Evolutionary conservation across 805 yeast genomes (phyloP), one percentile per base, ranked within the genome.

Genomic region (Saccharomycopsis selenospora): DNA sequence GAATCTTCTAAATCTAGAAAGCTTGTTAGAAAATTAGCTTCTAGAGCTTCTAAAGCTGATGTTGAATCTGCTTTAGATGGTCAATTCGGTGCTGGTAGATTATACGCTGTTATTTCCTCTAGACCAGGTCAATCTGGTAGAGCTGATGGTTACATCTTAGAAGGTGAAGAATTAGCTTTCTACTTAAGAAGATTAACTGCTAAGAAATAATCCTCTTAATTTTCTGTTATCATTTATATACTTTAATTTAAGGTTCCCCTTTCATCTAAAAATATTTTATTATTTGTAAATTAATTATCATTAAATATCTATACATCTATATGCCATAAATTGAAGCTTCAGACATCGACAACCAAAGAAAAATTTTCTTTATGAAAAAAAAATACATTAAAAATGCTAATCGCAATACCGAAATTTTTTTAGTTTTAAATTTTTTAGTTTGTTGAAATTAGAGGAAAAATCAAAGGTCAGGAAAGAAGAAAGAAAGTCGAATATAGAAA

Each of bases 81-180:
- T 68, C 99, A 93, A 81, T 93, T 93, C 85, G 83, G 84, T 74
- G 89, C 98, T 65, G 99, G 99, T 82, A 90, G 91, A 79, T 85
- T 93, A 68, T 93, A 93, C 82, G 99, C 99, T 74, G 80, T 79
- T 73, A 88, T 93, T 72, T 89, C 99, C 62, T 93, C 99, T 53
- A 89, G 99, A 83, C 99, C 99, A 74, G 99, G 99, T 76, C 99
- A 93, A 83, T 85, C 95, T 63, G 99, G 99, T 77, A 95, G 99
- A 81, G 84, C 89, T 79, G 99, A 93, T 75, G 99, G 99, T 78
- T 93, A 93, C 95, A 85, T 93, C 78, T 86, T 93, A 74, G 99
- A 93, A 82, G 99, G 99, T 79, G 99, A 93, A 75, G 99, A 93
- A 80, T 88, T 93, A 76, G 98, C 98, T 74, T 93, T 93, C 95